Percentiles rank a stretch among this genome's conserved stretches.
These are phyloP conservation scores for Epichloe hybrida DNA, from an alignment of 2,329 filamentous ascomycete genomes.

Conservation along the genomic window DNA sequence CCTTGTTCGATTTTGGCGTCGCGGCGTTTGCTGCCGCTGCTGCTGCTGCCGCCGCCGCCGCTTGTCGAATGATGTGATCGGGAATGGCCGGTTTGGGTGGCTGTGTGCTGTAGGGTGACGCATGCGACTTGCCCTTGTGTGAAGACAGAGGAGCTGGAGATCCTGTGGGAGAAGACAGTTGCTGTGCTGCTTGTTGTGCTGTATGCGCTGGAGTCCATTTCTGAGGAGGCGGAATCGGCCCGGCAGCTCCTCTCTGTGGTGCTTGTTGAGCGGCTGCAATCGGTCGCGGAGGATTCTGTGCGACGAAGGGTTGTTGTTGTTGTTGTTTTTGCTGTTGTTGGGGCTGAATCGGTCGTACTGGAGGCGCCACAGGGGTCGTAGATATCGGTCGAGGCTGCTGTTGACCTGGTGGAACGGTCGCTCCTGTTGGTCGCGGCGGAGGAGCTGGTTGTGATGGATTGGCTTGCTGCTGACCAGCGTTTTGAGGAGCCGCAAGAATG, in stretches of 20 bases:
- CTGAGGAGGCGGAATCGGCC: constrained; percentile 16
- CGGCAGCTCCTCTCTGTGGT: constrained; percentile 11
- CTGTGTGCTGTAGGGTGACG: constrained; percentile 18
- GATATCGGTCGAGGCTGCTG: constrained; percentile 16
- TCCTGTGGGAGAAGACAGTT: constrained; percentile 11
- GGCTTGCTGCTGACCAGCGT: constrained; percentile 22
- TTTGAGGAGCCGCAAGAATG: constrained; percentile 22
- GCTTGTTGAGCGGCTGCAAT: constrained; percentile 20
- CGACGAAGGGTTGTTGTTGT: constrained; percentile 10
- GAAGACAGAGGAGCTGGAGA: constrained; percentile 13
- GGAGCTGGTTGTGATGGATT: constrained; percentile 23
- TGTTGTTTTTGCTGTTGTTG: constrained; percentile 14
- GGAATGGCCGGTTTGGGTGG: constrained; percentile 24
- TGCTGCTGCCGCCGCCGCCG: constrained; percentile 10
- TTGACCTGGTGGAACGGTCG: constrained; percentile 18
- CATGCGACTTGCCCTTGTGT: constrained; percentile 16
- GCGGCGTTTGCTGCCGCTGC: constrained; percentile 10
- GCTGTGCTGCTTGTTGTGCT: constrained; percentile 10
- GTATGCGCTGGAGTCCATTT: constrained; percentile 19
- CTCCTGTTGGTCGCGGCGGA: constrained; percentile 14
- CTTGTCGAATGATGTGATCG: constrained; percentile 28
- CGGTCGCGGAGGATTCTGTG: constrained; percentile 13
- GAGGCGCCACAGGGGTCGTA: constrained; percentile 21
- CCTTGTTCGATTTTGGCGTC: constrained; percentile 17
- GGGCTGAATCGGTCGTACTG: constrained; percentile 20